These are phyloP conservation scores for Lactifluus pinguis DNA, from an alignment of 768 basidiomycete species.

Conservation along the genomic window DNA sequence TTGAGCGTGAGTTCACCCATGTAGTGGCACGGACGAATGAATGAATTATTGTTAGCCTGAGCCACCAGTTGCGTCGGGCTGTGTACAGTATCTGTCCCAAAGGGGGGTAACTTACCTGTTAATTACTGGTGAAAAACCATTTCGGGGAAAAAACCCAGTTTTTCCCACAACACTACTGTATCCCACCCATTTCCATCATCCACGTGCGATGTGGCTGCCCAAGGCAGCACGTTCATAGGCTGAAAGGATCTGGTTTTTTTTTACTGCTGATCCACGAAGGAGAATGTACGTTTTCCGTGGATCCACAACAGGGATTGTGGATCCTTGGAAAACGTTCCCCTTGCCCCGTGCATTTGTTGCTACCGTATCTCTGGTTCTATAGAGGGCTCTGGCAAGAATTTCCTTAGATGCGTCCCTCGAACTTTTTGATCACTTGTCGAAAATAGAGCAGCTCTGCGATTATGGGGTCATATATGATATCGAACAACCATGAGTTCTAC, in stretches of 20 bases:
- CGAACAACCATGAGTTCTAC: neutral
- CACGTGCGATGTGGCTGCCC: neutral
- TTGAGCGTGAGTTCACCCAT: too few relatives aligned
- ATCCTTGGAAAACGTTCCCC: too few relatives aligned
- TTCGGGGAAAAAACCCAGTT: too few relatives aligned
- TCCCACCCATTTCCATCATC: too few relatives aligned
- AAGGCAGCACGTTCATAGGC: neutral
- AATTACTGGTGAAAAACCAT: too few relatives aligned
- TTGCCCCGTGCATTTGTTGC: neutral
- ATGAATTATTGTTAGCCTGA: too few relatives aligned
- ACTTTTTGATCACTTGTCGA: neutral
- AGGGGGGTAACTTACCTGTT: too few relatives aligned
- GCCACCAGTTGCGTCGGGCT: too few relatives aligned
- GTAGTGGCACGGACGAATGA: too few relatives aligned
- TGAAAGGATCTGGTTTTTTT: neutral
- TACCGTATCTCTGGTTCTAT: neutral
- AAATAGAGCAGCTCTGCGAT: neutral
- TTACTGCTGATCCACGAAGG: neutral
- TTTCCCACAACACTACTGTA: too few relatives aligned
- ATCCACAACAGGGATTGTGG: too few relatives aligned
- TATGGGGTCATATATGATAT: neutral
- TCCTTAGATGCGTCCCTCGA: neutral
- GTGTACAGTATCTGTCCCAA: too few relatives aligned
- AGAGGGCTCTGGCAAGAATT: neutral
- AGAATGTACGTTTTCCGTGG: neutral